phyloP scores from a whole-genome alignment of 169 alveolate species.

The Eimeria nieschulzi region DNA sequence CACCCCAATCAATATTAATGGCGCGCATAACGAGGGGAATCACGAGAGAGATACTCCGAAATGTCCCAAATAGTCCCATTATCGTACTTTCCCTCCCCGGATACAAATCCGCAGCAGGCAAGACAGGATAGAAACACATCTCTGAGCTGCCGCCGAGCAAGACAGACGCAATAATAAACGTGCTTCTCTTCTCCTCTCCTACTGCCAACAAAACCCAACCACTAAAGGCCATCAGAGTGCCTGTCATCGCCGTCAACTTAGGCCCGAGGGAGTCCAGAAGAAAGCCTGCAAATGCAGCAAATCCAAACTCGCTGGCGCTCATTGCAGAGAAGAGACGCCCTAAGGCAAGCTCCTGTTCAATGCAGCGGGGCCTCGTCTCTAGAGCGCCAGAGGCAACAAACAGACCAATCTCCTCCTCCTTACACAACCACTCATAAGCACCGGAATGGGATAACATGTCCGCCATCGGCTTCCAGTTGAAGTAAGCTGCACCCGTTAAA shows the following conservation, averaged over 20 bases:
- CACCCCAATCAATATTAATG: neutral
- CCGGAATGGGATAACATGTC: slow-evolving; percentile 10
- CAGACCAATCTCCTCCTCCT: neutral
- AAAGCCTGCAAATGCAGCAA: slow-evolving; percentile 32
- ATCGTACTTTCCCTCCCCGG: slow-evolving; percentile 42
- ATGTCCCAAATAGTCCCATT: slow-evolving; percentile 33
- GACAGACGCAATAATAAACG: slow-evolving; percentile 27
- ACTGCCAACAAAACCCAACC: slow-evolving; percentile 52
- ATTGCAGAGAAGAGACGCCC: neutral
- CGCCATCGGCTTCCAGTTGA: slow-evolving; percentile 62
- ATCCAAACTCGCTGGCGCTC: slow-evolving; percentile 19
- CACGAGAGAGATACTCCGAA: neutral
- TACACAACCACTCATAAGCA: slow-evolving; percentile 40
- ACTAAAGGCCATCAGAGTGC: neutral
- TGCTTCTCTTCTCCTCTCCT: neutral
- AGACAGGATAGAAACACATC: slow-evolving; percentile 23
- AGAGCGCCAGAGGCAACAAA: neutral
- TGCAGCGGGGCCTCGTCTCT: neutral
- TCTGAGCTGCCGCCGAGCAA: slow-evolving; percentile 43
- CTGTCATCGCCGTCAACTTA: neutral
- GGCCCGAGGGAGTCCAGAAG: slow-evolving; percentile 56
- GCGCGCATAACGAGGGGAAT: slow-evolving; percentile 28
- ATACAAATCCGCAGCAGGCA: slow-evolving; percentile 43
- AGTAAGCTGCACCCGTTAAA: slow-evolving; percentile 22
- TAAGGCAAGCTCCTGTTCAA: slow-evolving; percentile 39